A percentile compares a stretch with the other conserved stretches of the same genome.
phyloP scores from a whole-genome alignment of 78 protist genomes.

The Mantamonas sphyraenae region DNA sequence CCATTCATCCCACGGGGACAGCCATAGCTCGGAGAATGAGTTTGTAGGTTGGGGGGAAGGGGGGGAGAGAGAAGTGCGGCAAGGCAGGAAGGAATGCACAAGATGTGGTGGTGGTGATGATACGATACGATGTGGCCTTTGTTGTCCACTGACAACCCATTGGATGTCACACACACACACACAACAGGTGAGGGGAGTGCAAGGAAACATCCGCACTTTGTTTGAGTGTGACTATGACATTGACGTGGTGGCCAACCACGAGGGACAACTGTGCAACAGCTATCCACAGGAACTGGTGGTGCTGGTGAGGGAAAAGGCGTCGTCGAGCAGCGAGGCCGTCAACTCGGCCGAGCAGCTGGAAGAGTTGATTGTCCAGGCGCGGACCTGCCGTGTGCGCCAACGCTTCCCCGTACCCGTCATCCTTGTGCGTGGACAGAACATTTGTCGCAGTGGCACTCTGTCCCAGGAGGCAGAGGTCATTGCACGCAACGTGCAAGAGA shows the following conservation, averaged over 20 bases:
- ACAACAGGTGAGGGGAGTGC: too few relatives aligned
- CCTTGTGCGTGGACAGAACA: neutral
- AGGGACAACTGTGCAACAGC: neutral
- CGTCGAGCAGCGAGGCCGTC: neutral
- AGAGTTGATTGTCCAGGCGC: neutral
- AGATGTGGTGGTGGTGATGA: too few relatives aligned
- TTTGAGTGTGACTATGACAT: neutral
- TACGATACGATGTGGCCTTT: too few relatives aligned
- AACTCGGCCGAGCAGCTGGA: too few relatives aligned
- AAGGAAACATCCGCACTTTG: too few relatives aligned
- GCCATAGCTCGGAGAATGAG: too few relatives aligned
- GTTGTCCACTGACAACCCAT: too few relatives aligned
- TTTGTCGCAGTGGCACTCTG: slow-evolving; percentile 7
- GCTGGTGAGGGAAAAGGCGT: neutral
- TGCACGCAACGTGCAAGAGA: neutral
- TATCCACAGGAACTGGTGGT: neutral
- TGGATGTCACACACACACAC: too few relatives aligned
- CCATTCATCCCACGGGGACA: too few relatives aligned
- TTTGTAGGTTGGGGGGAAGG: too few relatives aligned
- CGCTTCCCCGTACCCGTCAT: slow-evolving; percentile 17
- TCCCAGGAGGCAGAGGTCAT: neutral
- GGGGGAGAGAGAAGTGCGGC: too few relatives aligned
- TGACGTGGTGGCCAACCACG: neutral
- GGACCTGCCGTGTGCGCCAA: neutral
- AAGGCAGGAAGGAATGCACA: too few relatives aligned